Base-by-base conservation (phyloP, 371 early-diverging fungal genomes). In the Rhizomucor pusillus region DNA sequence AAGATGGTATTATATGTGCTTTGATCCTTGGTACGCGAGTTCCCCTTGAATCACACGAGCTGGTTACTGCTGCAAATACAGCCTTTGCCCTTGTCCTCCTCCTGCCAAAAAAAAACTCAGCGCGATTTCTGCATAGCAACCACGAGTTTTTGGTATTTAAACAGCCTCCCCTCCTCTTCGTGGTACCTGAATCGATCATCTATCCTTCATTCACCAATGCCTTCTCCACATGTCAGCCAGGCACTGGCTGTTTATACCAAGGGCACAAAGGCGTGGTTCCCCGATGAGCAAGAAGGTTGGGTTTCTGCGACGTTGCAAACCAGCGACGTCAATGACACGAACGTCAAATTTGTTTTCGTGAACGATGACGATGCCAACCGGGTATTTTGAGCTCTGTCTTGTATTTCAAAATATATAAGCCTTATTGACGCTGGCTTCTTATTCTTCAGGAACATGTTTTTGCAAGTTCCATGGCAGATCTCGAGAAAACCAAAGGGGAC, bases 181-280 rank as follows among this genome's bases (percentile, higher is more conserved):
- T 29, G 5, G 29, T 29, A 29, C 29, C 29, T 29, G 29, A n/a
- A 29, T 29, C 29, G 29, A 29, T 47, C 33, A 33, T 47, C 48
- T 48, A 19, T 47, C 48, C 11, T 29, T 29, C 5, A 29, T 29
- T 29, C 7, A 5, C 29, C 29, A 29, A 60, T 61, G 62, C 50
- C 56, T 12, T 52, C 61, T 12, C 40, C 62, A 25, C 52, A 50
- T 22, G 20, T 59, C 23, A 52, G 43, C 20, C 61, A 60, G 52
- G 58, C 64, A 39, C 46, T 75, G 20, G 80, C 84, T 23, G 67
- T 82, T 12, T 88, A 86, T 70, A 73, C 80, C 47, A 69, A 79
- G 53, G 92, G 88, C 40, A 85, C 85, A 52, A 77, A 84, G 69
- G 95, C 92, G 40, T 97, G 95, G 94, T 91, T 95, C 64, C 73